Evolutionary conservation across 345 rosid species (phyloP).

Genomic region (Dipteronia sinensis): DNA sequence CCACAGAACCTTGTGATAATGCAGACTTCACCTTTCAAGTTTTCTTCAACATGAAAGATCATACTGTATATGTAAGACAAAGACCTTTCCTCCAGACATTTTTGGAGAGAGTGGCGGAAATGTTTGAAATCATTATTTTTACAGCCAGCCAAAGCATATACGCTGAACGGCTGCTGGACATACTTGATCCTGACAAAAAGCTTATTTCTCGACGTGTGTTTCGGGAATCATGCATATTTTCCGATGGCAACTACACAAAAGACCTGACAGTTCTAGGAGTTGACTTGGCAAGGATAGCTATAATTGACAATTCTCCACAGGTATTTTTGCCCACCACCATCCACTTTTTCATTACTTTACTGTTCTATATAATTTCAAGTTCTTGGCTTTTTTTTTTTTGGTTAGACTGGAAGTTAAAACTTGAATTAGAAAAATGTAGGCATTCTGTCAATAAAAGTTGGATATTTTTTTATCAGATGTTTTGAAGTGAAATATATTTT

Average conservation of each 20-base stretch:
- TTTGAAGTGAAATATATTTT: background rate
- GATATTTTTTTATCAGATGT: background rate
- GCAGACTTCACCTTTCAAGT: constrained; percentile 88
- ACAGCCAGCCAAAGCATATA: constrained; percentile 94
- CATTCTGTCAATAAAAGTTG: background rate
- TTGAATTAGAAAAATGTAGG: background rate
- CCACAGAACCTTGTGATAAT: constrained; percentile 62
- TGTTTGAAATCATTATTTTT: constrained; percentile 80
- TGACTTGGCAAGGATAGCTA: constrained; percentile 91
- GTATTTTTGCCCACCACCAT: constrained; percentile 40
- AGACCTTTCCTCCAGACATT: constrained; percentile 80
- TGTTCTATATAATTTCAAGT: constrained; percentile 11
- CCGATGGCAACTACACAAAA: constrained; percentile 83
- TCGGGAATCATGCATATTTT: constrained; percentile 86
- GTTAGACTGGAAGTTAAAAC: background rate
- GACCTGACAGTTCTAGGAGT: constrained; percentile 90
- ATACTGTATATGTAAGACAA: constrained; percentile 74
- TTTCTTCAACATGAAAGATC: constrained; percentile 85
- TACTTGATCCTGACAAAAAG: constrained; percentile 73
- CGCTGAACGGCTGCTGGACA: constrained; percentile 77
- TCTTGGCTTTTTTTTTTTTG: background rate
- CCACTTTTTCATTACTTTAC: constrained; percentile 11
- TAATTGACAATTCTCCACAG: constrained; percentile 95
- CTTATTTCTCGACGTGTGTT: constrained; percentile 66
- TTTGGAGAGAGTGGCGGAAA: constrained; percentile 83